Base-by-base conservation (phyloP, 2,329 filamentous ascomycete genomes). In the Huntiella moniliformis region DNA sequence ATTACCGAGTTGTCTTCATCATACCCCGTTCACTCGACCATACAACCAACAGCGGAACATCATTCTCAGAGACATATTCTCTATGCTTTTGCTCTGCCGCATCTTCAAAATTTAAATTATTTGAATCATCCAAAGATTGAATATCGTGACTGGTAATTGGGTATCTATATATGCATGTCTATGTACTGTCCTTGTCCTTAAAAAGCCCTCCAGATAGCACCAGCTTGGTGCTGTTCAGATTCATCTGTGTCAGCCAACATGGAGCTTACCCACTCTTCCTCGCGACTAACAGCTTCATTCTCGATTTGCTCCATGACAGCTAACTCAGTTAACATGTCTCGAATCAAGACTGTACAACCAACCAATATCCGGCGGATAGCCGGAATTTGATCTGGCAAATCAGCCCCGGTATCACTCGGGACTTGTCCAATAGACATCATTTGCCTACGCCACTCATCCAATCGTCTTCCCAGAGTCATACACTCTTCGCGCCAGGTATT, bases 281-380 rank as follows among this genome's bases (percentile, higher is more conserved):
- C 77, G 38, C 67, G 63, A 40, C 58, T 60, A 44, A 74, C 58
- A 4, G 73, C 69, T 53, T 74, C 73, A 40, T 60, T 61, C 59
- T 79, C 74, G 47, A 82, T 70, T 53, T 68, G 65, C 46, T 66
- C 66, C 77, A 82, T 81, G 49, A 68, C 50, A n/a, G 58, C 58
- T 51, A 82, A 60, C 61, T 81, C 77, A n/a, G 61, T 63, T 38
- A 77, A 57, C 75, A 80, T 80, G 33, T 67, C 71, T 41, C 61
- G 55, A 10, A 79, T 65, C 38, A 81, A 57, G 12, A 54, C 55
- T 16, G 63, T 57, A 46, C 67, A 72, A 2, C 63, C 66, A 5
- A 56, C 58, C 35, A 79, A 56, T 52, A 75, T 65, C 22, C 61
- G 57, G 16, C 55, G 60, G 46, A 79, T 54, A 49, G 65, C 71